Percentiles rank a stretch among this genome's conserved stretches.
Conservation (phyloP, 2,329 filamentous ascomycete species). For the Aureobasidium sp. region DNA sequence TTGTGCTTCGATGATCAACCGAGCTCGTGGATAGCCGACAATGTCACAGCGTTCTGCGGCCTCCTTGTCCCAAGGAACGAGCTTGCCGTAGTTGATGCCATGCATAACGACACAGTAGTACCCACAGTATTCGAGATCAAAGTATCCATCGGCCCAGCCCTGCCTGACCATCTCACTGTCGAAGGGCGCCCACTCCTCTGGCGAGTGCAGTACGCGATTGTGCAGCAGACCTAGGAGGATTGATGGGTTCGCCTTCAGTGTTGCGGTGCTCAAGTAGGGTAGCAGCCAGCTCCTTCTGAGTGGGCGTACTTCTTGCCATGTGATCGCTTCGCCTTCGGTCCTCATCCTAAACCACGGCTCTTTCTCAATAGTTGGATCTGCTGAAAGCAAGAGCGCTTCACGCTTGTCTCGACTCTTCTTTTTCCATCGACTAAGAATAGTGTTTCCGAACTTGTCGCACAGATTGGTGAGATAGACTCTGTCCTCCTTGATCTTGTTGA, state of each 20-base stretch:
- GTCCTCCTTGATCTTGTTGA: neutral
- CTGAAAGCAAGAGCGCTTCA: neutral
- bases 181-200: neutral
- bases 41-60: constrained; percentile 16
- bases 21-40: constrained; percentile 18
- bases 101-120: constrained; percentile 12
- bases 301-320: neutral
- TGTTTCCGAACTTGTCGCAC: neutral
- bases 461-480: neutral
- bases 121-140: neutral
- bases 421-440: neutral
- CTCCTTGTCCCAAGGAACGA: constrained; percentile 14
- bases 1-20: constrained; percentile 19
- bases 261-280: neutral
- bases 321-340: neutral
- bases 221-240: neutral
- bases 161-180: neutral
- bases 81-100: constrained; percentile 11
- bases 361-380: neutral
- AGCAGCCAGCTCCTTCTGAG: neutral
- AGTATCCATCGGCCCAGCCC: neutral
- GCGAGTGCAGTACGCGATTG: neutral
- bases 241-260: neutral
- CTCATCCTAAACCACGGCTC: neutral
- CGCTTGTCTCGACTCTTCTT: neutral